Base-by-base conservation (phyloP, 1,284 basidiomycete species). In the Trametes hirsuta region DNA sequence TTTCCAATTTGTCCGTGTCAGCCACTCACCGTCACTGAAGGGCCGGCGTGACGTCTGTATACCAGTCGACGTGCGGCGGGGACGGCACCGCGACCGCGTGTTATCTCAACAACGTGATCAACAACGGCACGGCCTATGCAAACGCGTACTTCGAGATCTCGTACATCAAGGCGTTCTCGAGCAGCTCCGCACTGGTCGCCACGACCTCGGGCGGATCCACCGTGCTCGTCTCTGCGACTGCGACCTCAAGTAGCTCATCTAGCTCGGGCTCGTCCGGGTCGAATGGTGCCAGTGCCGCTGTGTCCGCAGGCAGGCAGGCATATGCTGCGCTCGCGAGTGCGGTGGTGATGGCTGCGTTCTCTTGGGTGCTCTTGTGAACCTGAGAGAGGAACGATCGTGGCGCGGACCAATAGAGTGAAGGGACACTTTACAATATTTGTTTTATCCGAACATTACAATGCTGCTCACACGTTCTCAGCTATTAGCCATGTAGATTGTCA, bases 81-180 rank as follows among this genome's bases (percentile, higher is more conserved):
- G 76, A 63, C 39, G 72, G 71, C 2, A 54, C 73, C 21, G 64
- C 64, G 24, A 67, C 65, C 10, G 63, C 66, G 12, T 68, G 70
- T 63, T 83, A 83, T 72, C 72, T 78, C 47, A 79, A 82, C 61
- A 84, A 82, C 67, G 84, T 86, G 15, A 79, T 84, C 62, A 79
- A 81, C 66, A 73, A 79, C 46, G 82, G 81, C 22, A 68, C 74
- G 55, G 77, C 80, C 39, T 85, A 81, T 69, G 77, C 79, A 54
- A 70, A 78, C 24, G 83, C 84, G 1, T 77, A 82, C 74, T 84
- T 83, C 68, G 81, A 83, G 72, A 74, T 84, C 70, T 72, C 74
- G 62, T 81, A 79, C 67, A 71, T 84, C 67, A 81, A 81, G 61
- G 77, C 74, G 21, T 79, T 76, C 69, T 75, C 74, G 18, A 70